Evolutionary conservation across 2,329 filamentous ascomycete genomes (phyloP).

Genomic region (Xylaria sp.): DNA sequence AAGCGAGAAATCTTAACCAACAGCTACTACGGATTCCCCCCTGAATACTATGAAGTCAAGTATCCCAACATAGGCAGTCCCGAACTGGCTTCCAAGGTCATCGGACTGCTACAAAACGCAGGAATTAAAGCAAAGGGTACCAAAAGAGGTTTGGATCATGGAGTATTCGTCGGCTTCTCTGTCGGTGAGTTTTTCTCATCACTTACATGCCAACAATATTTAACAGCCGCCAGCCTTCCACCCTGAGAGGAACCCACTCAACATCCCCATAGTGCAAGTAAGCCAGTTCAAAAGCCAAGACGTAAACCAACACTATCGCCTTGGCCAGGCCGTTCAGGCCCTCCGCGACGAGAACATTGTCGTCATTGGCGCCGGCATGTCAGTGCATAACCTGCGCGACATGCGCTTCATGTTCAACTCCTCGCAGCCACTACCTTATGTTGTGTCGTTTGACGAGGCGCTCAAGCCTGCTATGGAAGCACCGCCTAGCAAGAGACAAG

Average conservation of each 20-base stretch:
- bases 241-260: constrained; percentile 69
- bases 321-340: constrained; percentile 73
- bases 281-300: constrained; percentile 74
- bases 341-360: constrained; percentile 75
- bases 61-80: constrained; percentile 73
- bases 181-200: constrained; percentile 49
- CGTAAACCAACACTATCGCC: constrained; percentile 71
- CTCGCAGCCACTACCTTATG: constrained; percentile 63
- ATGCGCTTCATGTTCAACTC: constrained; percentile 58
- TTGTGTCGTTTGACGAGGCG: constrained; percentile 73
- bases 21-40: constrained; percentile 77
- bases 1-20: background rate
- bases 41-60: constrained; percentile 73
- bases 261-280: constrained; percentile 77
- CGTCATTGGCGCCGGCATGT: constrained; percentile 79
- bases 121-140: constrained; percentile 70
- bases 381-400: constrained; percentile 76
- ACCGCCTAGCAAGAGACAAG: constrained; percentile 53
- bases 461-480: constrained; percentile 72
- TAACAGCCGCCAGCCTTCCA: constrained; percentile 62
- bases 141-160: constrained; percentile 77
- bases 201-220: background rate
- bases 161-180: constrained; percentile 77
- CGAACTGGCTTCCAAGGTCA: constrained; percentile 68
- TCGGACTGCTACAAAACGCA: constrained; percentile 63